These are phyloP conservation scores for Kalanchoe fedtschenkoi DNA, from an alignment of 164 flowering plant genomes.

Conservation along the genomic window DNA sequence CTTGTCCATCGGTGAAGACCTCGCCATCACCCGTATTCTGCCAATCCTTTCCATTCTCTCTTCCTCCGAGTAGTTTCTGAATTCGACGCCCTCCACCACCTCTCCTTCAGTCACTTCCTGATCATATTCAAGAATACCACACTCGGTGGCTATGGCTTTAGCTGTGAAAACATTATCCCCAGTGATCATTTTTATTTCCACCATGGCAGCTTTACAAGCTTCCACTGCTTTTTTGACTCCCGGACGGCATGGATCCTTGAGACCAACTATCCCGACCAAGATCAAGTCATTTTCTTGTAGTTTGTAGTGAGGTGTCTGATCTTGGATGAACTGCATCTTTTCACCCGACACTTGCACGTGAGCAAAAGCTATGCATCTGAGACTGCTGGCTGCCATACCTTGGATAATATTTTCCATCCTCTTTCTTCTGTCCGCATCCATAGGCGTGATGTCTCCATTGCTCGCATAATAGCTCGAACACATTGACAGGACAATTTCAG, in stretches of 20 bases:
- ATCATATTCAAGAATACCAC: conserved; percentile 42
- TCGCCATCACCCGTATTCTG: conserved; percentile 59
- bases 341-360: conserved; percentile 24
- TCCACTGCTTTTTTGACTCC: conserved; percentile 49
- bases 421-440: conserved; percentile 22
- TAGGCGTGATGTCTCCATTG: conserved; percentile 18
- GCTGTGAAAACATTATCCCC: conserved; percentile 77
- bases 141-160: conserved; percentile 64
- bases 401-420: conserved; percentile 34
- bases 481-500: conserved; percentile 60
- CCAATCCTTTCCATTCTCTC: conserved; percentile 42
- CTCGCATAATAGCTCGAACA: conserved; percentile 37
- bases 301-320: conserved; percentile 6
- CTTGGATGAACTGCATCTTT: conserved; percentile 11
- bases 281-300: conserved; percentile 37
- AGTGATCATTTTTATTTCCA: conserved; percentile 64
- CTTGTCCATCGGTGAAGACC: conserved; percentile 68
- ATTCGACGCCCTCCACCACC: conserved; percentile 56
- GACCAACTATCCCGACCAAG: conserved; percentile 53
- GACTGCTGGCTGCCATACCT: conserved; percentile 67
- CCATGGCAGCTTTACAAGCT: conserved; percentile 47
- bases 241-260: conserved; percentile 69
- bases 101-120: conserved; percentile 13
- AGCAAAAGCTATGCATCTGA: conserved; percentile 75
- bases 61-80: conserved; percentile 45